Evolutionary conservation across 1,284 basidiomycete species (phyloP).

Genomic region (Ceratobasidium sp.): DNA sequence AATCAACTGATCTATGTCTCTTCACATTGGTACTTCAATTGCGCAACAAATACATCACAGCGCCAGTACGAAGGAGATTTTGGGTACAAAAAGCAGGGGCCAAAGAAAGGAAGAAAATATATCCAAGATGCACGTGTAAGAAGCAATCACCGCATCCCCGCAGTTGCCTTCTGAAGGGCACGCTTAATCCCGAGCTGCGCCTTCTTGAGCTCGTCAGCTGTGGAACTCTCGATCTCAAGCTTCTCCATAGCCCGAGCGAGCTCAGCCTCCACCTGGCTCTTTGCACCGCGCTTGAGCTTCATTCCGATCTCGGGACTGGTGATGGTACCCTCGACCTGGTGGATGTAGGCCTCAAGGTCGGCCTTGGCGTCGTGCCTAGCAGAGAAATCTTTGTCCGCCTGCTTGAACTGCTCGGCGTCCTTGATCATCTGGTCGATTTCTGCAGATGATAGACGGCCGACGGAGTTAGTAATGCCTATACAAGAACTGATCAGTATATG

Average conservation of each 20-base stretch:
- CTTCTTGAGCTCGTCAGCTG: slow-evolving; percentile 93
- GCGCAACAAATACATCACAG: slow-evolving; percentile 38
- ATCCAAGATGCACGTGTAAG: slow-evolving; percentile 20
- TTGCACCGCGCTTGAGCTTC: slow-evolving; percentile 97
- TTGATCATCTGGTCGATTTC: slow-evolving; percentile 99
- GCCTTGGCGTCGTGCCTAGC: slow-evolving; percentile 96
- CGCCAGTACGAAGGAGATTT: slow-evolving; percentile 38
- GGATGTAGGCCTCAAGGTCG: slow-evolving; percentile 95
- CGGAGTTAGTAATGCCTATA: slow-evolving; percentile 91
- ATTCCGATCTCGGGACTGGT: slow-evolving; percentile 94
- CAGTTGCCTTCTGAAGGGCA: slow-evolving; percentile 94
- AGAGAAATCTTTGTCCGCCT: slow-evolving; percentile 96
- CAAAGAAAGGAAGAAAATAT: slow-evolving; percentile 12
- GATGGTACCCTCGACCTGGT: slow-evolving; percentile 94
- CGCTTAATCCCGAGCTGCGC: slow-evolving; percentile 93
- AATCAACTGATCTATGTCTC: not conserved
- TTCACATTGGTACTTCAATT: slow-evolving; percentile 40
- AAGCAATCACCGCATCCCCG: slow-evolving; percentile 73
- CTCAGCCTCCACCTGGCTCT: slow-evolving; percentile 92
- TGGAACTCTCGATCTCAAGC: slow-evolving; percentile 93
- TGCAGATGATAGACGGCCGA: slow-evolving; percentile 91
- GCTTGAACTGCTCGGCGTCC: slow-evolving; percentile 96
- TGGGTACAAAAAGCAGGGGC: slow-evolving; percentile 19
- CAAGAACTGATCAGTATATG: slow-evolving; percentile 1
- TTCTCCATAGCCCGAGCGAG: slow-evolving; percentile 96